Percentiles rank a stretch among this genome's conserved stretches.
Evolutionary conservation across 495 filamentous ascomycete species (phyloP).

Genomic region (Melanomma pulvis-pyrius): DNA sequence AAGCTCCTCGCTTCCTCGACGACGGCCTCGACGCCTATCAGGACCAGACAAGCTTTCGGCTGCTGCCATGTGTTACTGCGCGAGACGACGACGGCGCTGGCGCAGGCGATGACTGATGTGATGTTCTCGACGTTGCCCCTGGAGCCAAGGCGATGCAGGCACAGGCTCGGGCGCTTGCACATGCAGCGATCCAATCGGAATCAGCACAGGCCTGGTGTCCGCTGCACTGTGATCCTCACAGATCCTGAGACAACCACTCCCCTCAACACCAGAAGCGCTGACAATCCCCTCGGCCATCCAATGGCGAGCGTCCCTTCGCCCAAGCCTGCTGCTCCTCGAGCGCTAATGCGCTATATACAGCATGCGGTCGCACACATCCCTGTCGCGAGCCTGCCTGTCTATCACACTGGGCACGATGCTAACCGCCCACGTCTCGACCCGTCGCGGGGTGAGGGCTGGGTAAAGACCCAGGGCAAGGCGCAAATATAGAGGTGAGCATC

Average conservation of each 20-base stretch:
- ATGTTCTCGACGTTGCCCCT: conserved; percentile 12
- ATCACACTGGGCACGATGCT: conserved; percentile 25
- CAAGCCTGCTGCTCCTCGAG: conserved; percentile 8
- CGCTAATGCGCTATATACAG: conserved; percentile 15
- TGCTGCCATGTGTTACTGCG: conserved; percentile 1
- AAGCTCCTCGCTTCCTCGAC: neutral
- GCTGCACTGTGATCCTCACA: conserved; percentile 19
- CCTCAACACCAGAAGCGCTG: conserved; percentile 34
- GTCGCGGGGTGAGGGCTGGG: conserved; percentile 20
- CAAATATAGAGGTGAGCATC: conserved; percentile 38
- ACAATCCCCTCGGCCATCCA: conserved; percentile 13
- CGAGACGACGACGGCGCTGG: conserved; percentile 1
- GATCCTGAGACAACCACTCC: neutral
- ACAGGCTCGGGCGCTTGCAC: conserved; percentile 19
- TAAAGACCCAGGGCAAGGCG: conserved; percentile 3
- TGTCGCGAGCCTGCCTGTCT: conserved; percentile 11
- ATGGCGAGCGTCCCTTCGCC: conserved; percentile 5
- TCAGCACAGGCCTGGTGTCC: neutral
- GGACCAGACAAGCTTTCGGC: conserved; percentile 5
- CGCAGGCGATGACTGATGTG: neutral
- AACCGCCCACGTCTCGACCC: conserved; percentile 25
- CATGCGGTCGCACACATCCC: conserved; percentile 7
- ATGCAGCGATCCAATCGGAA: conserved; percentile 11
- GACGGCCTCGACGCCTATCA: conserved; percentile 1
- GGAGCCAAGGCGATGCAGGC: conserved; percentile 32